Evolutionary conservation across 148 eudicot species (phyloP).

Genomic region (Rhododendron simsii): DNA sequence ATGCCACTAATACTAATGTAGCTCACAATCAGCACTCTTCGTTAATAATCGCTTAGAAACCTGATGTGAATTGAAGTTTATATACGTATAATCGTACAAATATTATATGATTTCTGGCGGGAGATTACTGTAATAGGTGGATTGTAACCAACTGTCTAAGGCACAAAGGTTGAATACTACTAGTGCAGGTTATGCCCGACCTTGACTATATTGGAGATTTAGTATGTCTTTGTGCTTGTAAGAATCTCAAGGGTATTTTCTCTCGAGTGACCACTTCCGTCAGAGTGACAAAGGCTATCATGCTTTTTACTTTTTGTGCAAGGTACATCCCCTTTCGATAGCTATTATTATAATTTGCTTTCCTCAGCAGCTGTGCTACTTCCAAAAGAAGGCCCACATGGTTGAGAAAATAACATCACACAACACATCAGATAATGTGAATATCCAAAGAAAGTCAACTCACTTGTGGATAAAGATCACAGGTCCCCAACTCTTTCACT

Average conservation of each 20-base stretch:
- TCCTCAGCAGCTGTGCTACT: slow-evolving; percentile 1
- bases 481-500: slow-evolving; percentile 94
- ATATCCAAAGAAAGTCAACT: slow-evolving; percentile 13
- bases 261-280: neutral
- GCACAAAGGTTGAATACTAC: neutral
- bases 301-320: neutral
- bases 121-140: neutral
- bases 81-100: neutral
- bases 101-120: neutral
- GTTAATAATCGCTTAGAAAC: neutral
- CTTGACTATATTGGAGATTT: neutral
- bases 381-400: slow-evolving; percentile 3
- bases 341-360: neutral
- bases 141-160: neutral
- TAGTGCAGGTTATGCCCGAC: neutral
- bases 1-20: neutral
- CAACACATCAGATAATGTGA: neutral
- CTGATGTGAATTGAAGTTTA: neutral
- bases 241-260: neutral
- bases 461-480: slow-evolving; percentile 99
- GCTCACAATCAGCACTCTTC: neutral
- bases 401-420: neutral
- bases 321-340: neutral
- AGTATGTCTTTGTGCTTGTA: neutral
- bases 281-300: neutral